Percentiles rank a stretch among this genome's conserved stretches.
These are phyloP conservation scores for Pinus tabuliformis DNA, from an alignment of 75 land plant species.

Conservation along the genomic window DNA sequence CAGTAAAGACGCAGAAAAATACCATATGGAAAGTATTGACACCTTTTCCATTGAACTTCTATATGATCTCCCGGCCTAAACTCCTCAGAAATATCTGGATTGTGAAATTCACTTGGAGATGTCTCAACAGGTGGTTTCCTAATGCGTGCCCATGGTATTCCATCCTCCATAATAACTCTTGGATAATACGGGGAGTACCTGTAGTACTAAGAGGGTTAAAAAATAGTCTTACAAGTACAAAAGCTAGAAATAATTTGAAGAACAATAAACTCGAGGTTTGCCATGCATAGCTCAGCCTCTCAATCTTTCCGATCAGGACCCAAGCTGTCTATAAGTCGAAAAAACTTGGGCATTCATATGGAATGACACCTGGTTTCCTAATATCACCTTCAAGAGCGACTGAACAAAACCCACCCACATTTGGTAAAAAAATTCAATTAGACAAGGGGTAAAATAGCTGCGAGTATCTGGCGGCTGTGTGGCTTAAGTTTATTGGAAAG, in stretches of 20 bases:
- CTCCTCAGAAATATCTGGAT: slow-evolving; percentile 6
- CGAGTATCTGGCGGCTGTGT: no score
- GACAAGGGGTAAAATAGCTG: no score
- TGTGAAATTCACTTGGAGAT: slow-evolving; percentile 3
- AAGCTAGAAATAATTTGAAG: background rate
- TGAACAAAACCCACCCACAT: no score
- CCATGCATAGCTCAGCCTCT: background rate
- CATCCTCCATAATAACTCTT: slow-evolving; percentile 10
- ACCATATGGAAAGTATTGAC: slow-evolving; percentile 14
- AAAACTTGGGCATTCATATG: no score
- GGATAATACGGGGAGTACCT: slow-evolving; percentile 16
- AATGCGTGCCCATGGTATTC: slow-evolving; percentile 16
- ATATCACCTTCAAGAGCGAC: no score
- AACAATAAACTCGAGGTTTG: background rate
- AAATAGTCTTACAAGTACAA: background rate
- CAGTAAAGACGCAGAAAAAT: background rate
- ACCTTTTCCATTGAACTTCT: slow-evolving; percentile 22
- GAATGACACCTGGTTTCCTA: background rate
- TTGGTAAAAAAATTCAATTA: no score
- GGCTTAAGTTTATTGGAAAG: background rate
- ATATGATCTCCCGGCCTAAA: slow-evolving; percentile 18
- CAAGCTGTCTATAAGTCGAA: no score
- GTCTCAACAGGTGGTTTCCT: slow-evolving; percentile 9
- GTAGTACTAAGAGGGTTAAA: background rate
- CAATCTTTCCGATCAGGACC: background rate